These are phyloP conservation scores for Solanum appendiculatum DNA, from an alignment of 257 asterid genomes.

Conservation along the genomic window DNA sequence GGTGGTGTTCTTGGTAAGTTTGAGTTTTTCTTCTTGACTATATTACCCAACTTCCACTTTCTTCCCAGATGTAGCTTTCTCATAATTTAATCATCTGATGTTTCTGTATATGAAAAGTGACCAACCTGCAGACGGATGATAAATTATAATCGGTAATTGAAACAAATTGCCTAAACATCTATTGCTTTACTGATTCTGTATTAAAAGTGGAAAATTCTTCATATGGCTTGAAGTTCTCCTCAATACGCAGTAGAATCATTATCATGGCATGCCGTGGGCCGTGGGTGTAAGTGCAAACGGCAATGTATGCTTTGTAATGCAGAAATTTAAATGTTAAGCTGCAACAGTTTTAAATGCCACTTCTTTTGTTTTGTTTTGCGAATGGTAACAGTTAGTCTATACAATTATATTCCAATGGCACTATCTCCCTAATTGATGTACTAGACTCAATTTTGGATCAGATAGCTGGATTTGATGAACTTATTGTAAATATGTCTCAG, in stretches of 20 bases:
- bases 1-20: conserved; percentile 88
- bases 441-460: background rate
- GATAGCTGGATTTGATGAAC: background rate
- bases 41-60: background rate
- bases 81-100: background rate
- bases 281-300: background rate
- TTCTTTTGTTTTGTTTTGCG: background rate
- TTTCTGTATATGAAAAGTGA: background rate
- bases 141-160: background rate
- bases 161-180: background rate
- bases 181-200: background rate
- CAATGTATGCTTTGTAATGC: background rate
- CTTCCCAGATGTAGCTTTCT: background rate
- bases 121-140: background rate
- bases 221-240: background rate
- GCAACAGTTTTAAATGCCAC: background rate
- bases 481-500: background rate
- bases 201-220: background rate
- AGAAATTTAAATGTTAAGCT: background rate
- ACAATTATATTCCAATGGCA: background rate
- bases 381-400: background rate
- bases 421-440: background rate
- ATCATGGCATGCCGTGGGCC: background rate
- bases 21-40: background rate
- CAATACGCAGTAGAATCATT: background rate